phyloP scores from a whole-genome alignment of 2,329 filamentous ascomycete species.

The Amesomyces nigricolor region DNA sequence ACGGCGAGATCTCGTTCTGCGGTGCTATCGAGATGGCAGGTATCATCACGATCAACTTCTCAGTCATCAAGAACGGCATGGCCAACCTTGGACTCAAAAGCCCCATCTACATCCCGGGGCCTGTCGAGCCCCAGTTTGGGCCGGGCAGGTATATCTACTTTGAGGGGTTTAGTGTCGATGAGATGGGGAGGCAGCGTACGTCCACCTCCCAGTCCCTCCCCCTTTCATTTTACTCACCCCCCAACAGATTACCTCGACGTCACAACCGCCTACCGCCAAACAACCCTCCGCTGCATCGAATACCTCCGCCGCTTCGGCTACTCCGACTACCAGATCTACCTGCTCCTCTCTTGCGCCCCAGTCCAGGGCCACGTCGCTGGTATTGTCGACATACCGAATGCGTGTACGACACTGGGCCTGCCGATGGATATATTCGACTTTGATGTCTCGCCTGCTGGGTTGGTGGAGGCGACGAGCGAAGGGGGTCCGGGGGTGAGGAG shows the following conservation, averaged over 20 bases:
- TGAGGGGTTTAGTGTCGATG: slow-evolving; percentile 85
- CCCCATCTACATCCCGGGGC: slow-evolving; percentile 79
- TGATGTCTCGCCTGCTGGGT: slow-evolving; percentile 62
- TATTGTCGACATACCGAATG: slow-evolving; percentile 86
- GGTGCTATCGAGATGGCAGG: slow-evolving; percentile 94
- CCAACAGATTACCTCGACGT: slow-evolving; percentile 67
- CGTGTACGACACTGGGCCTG: slow-evolving; percentile 80
- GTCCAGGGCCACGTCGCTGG: slow-evolving; percentile 85
- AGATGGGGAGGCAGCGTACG: slow-evolving; percentile 70
- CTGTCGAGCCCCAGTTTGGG: slow-evolving; percentile 82
- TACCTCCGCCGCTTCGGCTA: slow-evolving; percentile 72
- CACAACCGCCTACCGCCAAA: slow-evolving; percentile 80
- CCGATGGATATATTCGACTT: slow-evolving; percentile 96
- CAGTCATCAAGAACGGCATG: slow-evolving; percentile 77
- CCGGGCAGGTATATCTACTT: slow-evolving; percentile 78
- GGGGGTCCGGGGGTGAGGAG: slow-evolving; percentile 37
- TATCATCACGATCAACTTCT: slow-evolving; percentile 84
- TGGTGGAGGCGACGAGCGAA: background rate
- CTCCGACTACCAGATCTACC: slow-evolving; percentile 71
- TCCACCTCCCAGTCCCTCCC: background rate
- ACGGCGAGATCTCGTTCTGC: slow-evolving; percentile 86
- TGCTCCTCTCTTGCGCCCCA: slow-evolving; percentile 78
- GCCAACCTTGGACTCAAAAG: slow-evolving; percentile 69
- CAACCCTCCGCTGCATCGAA: slow-evolving; percentile 68
- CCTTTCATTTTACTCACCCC: background rate